These are phyloP conservation scores for Aspergillus sp. DNA, from an alignment of 2,329 filamentous ascomycete genomes.

Conservation along the genomic window DNA sequence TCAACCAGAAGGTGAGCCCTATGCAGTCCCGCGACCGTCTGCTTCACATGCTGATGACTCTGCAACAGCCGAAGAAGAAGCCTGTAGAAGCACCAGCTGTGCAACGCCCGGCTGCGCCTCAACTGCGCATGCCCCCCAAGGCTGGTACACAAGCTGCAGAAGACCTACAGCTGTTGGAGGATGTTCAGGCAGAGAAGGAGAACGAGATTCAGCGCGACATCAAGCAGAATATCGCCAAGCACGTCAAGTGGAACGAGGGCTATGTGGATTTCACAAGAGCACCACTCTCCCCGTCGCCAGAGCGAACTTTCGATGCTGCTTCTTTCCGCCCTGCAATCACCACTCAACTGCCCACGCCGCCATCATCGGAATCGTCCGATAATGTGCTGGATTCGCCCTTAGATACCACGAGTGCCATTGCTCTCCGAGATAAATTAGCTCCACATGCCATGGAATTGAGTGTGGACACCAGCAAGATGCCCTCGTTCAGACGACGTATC, in stretches of 20 bases:
- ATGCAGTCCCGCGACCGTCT: conserved; percentile 20
- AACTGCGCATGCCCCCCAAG: conserved; percentile 69
- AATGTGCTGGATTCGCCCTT: conserved; percentile 41
- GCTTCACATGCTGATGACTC: conserved; percentile 36
- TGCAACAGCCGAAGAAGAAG: conserved; percentile 69
- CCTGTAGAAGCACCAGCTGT: conserved; percentile 60
- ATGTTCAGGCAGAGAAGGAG: conserved; percentile 78
- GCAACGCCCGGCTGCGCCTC: conserved; percentile 63
- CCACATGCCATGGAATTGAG: conserved; percentile 47
- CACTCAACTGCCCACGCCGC: conserved; percentile 62
- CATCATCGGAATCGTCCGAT: conserved; percentile 52
- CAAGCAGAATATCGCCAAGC: conserved; percentile 82
- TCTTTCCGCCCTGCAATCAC: conserved; percentile 71
- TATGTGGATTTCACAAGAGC: conserved; percentile 85
- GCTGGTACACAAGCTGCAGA: conserved; percentile 74
- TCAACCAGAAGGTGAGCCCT: conserved; percentile 81
- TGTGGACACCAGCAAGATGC: conserved; percentile 50
- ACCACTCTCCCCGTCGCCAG: conserved; percentile 76
- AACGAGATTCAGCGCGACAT: conserved; percentile 80
- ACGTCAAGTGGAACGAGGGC: conserved; percentile 87
- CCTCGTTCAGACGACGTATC: conserved; percentile 78
- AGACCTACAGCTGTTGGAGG: conserved; percentile 75
- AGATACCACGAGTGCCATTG: conserved; percentile 36
- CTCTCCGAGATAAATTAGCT: conserved; percentile 41
- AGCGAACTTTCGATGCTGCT: conserved; percentile 61